Evolutionary conservation across 1,139 yeast genomes (phyloP), one percentile per base, ranked within the genome.

Genomic region (Suhomyces kunorum): DNA sequence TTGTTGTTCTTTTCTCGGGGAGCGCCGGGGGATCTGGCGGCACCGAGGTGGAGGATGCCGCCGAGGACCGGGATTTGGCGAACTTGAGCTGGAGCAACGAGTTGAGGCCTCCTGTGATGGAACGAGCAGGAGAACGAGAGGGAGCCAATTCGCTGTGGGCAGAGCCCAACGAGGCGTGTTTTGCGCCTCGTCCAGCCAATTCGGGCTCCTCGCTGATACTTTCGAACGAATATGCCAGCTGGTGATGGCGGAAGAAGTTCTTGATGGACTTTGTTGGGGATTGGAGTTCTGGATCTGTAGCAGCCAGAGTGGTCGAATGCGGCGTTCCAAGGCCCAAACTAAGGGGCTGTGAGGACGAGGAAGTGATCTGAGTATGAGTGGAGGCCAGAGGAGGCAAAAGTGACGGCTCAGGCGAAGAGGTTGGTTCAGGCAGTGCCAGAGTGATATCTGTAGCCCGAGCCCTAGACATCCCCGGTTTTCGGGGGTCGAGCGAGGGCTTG

Each of bases 221-320:
- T 14, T 61, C 66, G 28, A 56, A 51, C 15, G 67, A 61, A 40
- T 60, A 56, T 3, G 58, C 44, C 3, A 66, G 60, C 19, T 55
- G 48, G 24, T 62, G 45, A 38, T 60, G 53, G 31, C 56, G 56
- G 45, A 64, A 63, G 34, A 59, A 55, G 39, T 49, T 54, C 40
- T 58, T 56, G 32, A 61, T 47, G 18, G 66, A 56, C 44, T 63
- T 64, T 28, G 59, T 50, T 8, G 68, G 68, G 13, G 66, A 60
- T 7, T 59, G 35, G 18, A 40, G 41, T 18, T 48, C 53, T 6
- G 45, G 39, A 8, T 33, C 42, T n/a, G 32, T 20, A 16, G 25
- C 5, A n/a, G 15, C 19, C 32, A 27, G 36, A 8, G 18, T 4
- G 13, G 27, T 8, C 17, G 36, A 12, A 7, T 24, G 36, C 9